These are phyloP conservation scores for Diplodia corticola DNA, from an alignment of 2,329 filamentous ascomycete species.

Conservation along the genomic window DNA sequence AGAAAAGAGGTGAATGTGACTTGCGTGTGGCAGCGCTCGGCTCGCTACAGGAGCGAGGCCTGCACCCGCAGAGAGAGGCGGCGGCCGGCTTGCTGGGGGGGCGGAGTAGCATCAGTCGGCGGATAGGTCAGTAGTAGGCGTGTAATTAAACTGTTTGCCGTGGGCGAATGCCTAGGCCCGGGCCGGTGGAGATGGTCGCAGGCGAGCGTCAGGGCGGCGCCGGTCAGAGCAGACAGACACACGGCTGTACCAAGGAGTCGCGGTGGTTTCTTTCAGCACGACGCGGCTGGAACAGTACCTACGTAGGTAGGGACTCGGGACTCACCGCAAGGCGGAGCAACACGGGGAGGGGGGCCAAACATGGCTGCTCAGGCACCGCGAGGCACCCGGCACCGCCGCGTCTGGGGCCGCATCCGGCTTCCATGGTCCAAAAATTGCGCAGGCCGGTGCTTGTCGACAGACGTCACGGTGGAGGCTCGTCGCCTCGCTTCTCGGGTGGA, in stretches of 20 bases:
- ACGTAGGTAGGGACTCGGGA: neutral
- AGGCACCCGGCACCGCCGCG: neutral
- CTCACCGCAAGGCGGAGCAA: constrained; percentile 10
- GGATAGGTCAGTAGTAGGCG: neutral
- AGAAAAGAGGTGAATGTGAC: constrained; percentile 15
- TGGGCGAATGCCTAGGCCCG: neutral
- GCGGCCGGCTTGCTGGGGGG: neutral
- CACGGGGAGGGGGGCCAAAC: neutral
- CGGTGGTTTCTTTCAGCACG: neutral
- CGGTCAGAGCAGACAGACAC: neutral
- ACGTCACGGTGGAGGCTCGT: constrained; percentile 20
- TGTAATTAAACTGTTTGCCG: constrained; percentile 6
- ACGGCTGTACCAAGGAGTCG: too few species aligned
- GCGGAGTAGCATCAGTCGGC: neutral
- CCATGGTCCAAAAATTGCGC: constrained; percentile 13
- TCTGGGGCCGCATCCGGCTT: neutral
- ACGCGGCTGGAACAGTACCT: neutral
- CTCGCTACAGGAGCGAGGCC: constrained; percentile 6
- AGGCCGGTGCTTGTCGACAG: neutral
- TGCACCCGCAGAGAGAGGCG: neutral
- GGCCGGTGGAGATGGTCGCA: constrained; percentile 3
- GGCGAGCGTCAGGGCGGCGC: neutral
- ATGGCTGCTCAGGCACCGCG: neutral
- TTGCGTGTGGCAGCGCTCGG: constrained; percentile 6
- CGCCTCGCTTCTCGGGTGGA: constrained; percentile 1